A percentile compares a stretch with the other conserved stretches of the same genome.
Conservation (phyloP, 768 basidiomycete species). For the Lactarius evosmus region DNA sequence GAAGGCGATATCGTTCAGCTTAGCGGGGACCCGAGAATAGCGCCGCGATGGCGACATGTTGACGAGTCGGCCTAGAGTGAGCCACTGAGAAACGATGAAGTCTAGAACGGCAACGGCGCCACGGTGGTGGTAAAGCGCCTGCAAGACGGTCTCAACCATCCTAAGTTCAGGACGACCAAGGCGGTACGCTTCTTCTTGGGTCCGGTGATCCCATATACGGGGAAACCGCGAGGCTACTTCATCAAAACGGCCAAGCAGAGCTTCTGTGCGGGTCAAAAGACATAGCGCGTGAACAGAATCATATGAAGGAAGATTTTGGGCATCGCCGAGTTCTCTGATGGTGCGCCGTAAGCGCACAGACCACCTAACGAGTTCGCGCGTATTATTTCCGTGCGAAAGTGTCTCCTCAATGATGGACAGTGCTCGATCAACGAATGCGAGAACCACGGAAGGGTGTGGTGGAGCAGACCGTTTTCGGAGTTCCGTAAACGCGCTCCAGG, state of each 20-base stretch:
- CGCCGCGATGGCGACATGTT: slow-evolving; percentile 5
- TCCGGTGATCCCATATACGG: neutral
- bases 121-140: slow-evolving; percentile 13
- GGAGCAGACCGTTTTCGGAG: slow-evolving; percentile 9
- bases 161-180: slow-evolving; percentile 2
- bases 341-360: slow-evolving; percentile 14
- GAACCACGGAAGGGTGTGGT: slow-evolving; percentile 8
- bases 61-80: slow-evolving; percentile 12
- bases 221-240: slow-evolving; percentile 7
- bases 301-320: neutral
- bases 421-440: slow-evolving; percentile 26
- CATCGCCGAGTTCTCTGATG: slow-evolving; percentile 13
- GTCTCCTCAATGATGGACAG: slow-evolving; percentile 19
- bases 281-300: slow-evolving; percentile 13
- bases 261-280: slow-evolving; percentile 22
- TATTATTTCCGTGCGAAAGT: slow-evolving; percentile 10
- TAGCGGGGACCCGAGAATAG: neutral
- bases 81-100: slow-evolving; percentile 22
- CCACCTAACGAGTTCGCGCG: slow-evolving; percentile 23
- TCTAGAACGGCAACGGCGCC: slow-evolving; percentile 22
- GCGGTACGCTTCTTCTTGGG: neutral
- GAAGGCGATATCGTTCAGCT: slow-evolving; percentile 11
- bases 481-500: slow-evolving; percentile 22
- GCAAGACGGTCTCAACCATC: slow-evolving; percentile 20
- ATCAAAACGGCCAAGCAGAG: slow-evolving; percentile 21